Base-by-base conservation (phyloP, 2,329 filamentous ascomycete genomes). In the Hansfordia pulvinata region DNA sequence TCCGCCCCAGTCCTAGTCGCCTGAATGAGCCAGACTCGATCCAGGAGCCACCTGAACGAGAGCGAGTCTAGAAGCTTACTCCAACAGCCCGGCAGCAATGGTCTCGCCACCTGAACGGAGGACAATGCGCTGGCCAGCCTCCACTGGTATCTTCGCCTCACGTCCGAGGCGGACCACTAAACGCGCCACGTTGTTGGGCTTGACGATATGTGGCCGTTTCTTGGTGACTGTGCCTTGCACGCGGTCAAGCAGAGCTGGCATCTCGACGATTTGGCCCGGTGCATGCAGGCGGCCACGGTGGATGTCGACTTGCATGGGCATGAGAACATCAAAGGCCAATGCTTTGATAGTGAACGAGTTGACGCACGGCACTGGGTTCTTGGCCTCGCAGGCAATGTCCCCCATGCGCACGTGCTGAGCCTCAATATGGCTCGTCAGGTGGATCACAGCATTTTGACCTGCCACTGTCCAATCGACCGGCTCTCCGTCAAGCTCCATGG, bases 241-340 rank as follows among this genome's bases (percentile, higher is more conserved):
- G 53, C 92, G 92, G 50, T 94, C 82, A 22, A 96, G 52, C 2
- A 75, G 63, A 1, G 79, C 81, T 7, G 78, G 55, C 36, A 96
- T 63, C 34, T 72, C 68, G 27, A 65, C 63, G 20, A 98, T 79
- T 25, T 70, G 69, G 0, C 81, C 90, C 1, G 82, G 66, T 0
- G 76, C 73, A 48, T 93, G 81, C 26, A 96, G 55, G 7, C 85
- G 67, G 0, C 90, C 90, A 12, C 84, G 64, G 49, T 94, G 86
- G 7, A 98, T 73, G 43, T 96, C 88, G 8, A 96, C 71, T 14
- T 73, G 71, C 71, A 88, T 90, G 0, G 88, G 88, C 53, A 86
- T 77, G 10, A 98, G 55, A 35, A 88, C 77, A 33, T 93, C 84
- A 42, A 96, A 93, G 0, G 86, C 84, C 30, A 94, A 65, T 8